A percentile compares a stretch with the other conserved stretches of the same genome.
Conservation (phyloP, 2,329 filamentous ascomycete genomes). For the Fusarium transvaalense region DNA sequence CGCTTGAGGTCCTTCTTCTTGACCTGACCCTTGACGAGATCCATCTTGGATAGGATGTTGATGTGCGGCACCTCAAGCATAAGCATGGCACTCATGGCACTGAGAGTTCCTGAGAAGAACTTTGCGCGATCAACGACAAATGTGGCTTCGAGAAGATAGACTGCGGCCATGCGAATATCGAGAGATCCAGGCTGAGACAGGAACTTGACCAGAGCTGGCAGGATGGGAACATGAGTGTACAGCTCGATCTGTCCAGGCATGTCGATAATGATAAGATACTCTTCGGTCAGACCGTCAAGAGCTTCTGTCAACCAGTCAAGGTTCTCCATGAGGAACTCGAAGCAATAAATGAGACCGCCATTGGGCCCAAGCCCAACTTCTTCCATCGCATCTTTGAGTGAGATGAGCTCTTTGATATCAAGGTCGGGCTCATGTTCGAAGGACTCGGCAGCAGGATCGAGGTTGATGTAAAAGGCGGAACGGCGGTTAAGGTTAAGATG, state of each 20-base stretch:
- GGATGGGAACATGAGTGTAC: slow-evolving; percentile 94
- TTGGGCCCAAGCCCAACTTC: slow-evolving; percentile 92
- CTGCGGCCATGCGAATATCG: slow-evolving; percentile 91
- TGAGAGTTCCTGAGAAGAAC: slow-evolving; percentile 95
- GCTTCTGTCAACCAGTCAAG: slow-evolving; percentile 90
- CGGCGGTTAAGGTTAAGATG: slow-evolving; percentile 90
- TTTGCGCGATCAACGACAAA: slow-evolving; percentile 97
- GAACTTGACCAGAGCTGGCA: slow-evolving; percentile 85
- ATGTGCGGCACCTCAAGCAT: slow-evolving; percentile 98
- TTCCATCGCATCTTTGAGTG: slow-evolving; percentile 95
- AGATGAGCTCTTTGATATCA: slow-evolving; percentile 95
- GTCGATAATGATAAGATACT: slow-evolving; percentile 97
- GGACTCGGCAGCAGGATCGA: slow-evolving; percentile 93
- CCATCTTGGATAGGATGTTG: slow-evolving; percentile 98
- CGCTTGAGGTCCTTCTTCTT: slow-evolving; percentile 88
- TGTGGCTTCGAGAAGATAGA: slow-evolving; percentile 94
- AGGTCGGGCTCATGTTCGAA: slow-evolving; percentile 94
- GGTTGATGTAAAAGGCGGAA: slow-evolving; percentile 98
- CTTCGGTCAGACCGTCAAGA: slow-evolving; percentile 87
- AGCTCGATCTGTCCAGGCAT: slow-evolving; percentile 99
- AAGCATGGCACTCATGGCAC: slow-evolving; percentile 98
- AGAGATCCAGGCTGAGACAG: slow-evolving; percentile 82
- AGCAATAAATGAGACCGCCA: slow-evolving; percentile 94
- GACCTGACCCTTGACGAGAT: slow-evolving; percentile 90
- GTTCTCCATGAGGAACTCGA: slow-evolving; percentile 95